A percentile compares a stretch with the other conserved stretches of the same genome.
These are phyloP conservation scores for Thamnidium elegans DNA, from an alignment of 192 early-diverging fungal species.

Conservation along the genomic window DNA sequence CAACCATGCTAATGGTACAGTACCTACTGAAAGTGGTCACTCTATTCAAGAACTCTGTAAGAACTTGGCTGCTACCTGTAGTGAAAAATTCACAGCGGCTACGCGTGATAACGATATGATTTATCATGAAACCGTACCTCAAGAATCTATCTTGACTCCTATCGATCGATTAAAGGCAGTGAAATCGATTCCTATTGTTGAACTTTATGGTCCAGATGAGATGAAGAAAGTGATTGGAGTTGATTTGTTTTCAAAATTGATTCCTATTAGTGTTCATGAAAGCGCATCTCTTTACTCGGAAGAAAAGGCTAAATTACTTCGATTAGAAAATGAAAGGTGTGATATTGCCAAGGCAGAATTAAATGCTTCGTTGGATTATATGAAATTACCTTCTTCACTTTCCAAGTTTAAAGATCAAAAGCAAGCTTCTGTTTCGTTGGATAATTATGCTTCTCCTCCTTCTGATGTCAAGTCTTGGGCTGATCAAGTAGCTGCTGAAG, in stretches of 20 bases:
- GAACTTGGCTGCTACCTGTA: slow-evolving; percentile 57
- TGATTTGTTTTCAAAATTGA: slow-evolving; percentile 84
- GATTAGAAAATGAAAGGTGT: slow-evolving; percentile 73
- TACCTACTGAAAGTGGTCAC: slow-evolving; percentile 63
- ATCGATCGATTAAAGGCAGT: slow-evolving; percentile 86
- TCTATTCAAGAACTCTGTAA: slow-evolving; percentile 76
- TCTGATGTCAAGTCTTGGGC: slow-evolving; percentile 61
- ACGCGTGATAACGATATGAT: slow-evolving; percentile 95
- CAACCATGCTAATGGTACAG: slow-evolving; percentile 56
- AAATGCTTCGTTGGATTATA: slow-evolving; percentile 76
- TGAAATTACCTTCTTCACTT: slow-evolving; percentile 80
- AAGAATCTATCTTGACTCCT: slow-evolving; percentile 70
- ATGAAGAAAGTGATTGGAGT: slow-evolving; percentile 83
- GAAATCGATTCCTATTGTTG: slow-evolving; percentile 73
- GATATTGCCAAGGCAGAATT: slow-evolving; percentile 84
- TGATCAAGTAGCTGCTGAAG: slow-evolving; percentile 55
- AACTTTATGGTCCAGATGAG: slow-evolving; percentile 68
- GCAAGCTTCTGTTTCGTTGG: slow-evolving; percentile 32
- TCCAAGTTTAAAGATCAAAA: slow-evolving; percentile 65
- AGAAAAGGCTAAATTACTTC: slow-evolving; percentile 91
- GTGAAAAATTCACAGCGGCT: slow-evolving; percentile 66
- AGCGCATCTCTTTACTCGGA: slow-evolving; percentile 92
- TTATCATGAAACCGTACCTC: slow-evolving; percentile 87
- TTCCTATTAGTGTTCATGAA: slow-evolving; percentile 94
- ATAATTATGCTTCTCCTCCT: slow-evolving; percentile 55